Base-by-base conservation (phyloP, 768 basidiomycete genomes). In the Tylopilus plumbeoviolaceoides region DNA sequence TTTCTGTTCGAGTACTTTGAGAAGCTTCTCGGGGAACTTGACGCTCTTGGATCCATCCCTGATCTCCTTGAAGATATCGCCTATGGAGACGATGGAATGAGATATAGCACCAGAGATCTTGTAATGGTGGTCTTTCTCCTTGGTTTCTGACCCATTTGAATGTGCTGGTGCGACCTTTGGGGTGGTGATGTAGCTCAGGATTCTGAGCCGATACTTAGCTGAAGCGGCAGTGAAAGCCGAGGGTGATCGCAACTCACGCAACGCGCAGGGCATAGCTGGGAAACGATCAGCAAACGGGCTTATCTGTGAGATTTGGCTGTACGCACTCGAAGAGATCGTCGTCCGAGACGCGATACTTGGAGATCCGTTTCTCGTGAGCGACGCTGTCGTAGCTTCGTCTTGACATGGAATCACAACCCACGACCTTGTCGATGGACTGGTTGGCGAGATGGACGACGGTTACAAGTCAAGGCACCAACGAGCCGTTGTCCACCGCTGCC, bases 21-120 rank as follows among this genome's bases (percentile, higher is more conserved):
- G 67, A 54, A 97, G 73, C 71, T 93, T 94, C 72, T 98, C 93
- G 0, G 95, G 95, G 68, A 95, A 98, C 66, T 90, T 91, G 65
- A 90, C 88, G 55, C 83, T 88, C 74, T 89, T 92, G 49, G 84
- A 81, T 6, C 89, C 85, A 70, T 87, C 87, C 55, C 84, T 70
- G 51, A 83, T 78, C 60, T 89, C 90, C 67, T 85, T 85, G 75
- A 90, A 89, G 68, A 91, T 75, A 67, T 92, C 91, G 23, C 84
- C 82, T 53, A 93, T 81, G 11, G 77, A 78, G 45, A 78, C 71
- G 57, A 82, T 73, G 38, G 80, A 78, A 55, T 69, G 70, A 12
- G 79, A 77, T 42, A 91, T 73, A 6, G 88, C 85, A 45, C 71
- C 73, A 1, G 85, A 82, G 30, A 91, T 70, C 52, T 88, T 77